Base-by-base conservation (phyloP, 345 rosid genomes). In the Lagerstroemia speciosa region DNA sequence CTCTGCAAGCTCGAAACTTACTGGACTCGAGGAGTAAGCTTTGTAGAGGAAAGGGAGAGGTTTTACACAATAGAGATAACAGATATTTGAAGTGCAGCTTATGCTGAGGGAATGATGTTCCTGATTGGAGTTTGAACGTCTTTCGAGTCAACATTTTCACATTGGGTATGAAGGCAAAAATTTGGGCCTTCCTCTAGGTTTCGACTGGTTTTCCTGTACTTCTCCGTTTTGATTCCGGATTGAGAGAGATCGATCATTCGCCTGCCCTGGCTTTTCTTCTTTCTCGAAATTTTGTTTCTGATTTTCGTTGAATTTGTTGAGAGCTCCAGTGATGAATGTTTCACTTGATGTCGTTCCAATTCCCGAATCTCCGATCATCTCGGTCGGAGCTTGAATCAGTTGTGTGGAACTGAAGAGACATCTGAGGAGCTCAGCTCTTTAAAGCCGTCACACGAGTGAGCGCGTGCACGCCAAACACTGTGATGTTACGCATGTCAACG, bases 321-420 rank as follows among this genome's bases (percentile, higher is more conserved):
- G 46, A 53, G 67, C 72, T 75, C 75, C 75, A 10, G 38, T 79
- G 82, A 79, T 69, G 82, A 79, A 16, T 40, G 26, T 3, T 30
- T n/a, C 27, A 19, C 40, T 27, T 29, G 17, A 71, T 48, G 33
- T 73, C 73, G 82, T 79, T 79, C 79, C 77, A 75, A 79, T 79
- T 70, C 65, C 82, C 58, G 79, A 78, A 78, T 30, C 68, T 33
- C 67, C 46, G 67, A 20, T 43, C 30, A n/a, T 22, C 52, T 8
- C 14, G n/a, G 30, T n/a, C 67, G 67, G 67, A 62, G 69, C 26
- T 45, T 8, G 58, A 14, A 41, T 41, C 16, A 9, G 1, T 29
- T 29, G 63, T 73, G 79, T 72, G 74, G 82, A 78, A 64, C 61
- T 60, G 67, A 72, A 63, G 46, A 72, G 67, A 75, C 68, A 70